Conservation (phyloP, 306 rosid species). For the Vigna reflexopilosa region DNA sequence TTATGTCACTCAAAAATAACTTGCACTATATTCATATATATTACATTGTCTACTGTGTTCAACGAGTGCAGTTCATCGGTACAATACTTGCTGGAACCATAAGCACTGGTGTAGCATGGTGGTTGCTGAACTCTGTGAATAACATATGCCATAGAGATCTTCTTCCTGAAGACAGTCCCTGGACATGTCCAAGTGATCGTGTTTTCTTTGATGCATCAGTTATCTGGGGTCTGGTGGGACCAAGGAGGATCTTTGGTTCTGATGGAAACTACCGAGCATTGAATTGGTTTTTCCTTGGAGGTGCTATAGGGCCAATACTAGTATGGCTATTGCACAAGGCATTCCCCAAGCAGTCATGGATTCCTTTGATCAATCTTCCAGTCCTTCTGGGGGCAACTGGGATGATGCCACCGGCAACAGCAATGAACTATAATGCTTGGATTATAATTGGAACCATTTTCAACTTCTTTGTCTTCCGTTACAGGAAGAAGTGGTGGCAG, state of each 20-base stretch:
- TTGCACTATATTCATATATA: neutral
- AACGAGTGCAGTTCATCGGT: slow-evolving; percentile 57
- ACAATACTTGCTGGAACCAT: slow-evolving; percentile 69
- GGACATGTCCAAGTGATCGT: slow-evolving; percentile 75
- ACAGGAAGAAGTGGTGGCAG: slow-evolving; percentile 82
- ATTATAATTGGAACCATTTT: slow-evolving; percentile 66
- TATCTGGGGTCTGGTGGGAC: slow-evolving; percentile 85
- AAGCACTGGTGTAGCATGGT: slow-evolving; percentile 69
- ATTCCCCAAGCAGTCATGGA: slow-evolving; percentile 73
- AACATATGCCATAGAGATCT: slow-evolving; percentile 56
- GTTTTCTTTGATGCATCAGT: slow-evolving; percentile 85
- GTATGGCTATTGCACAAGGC: slow-evolving; percentile 66
- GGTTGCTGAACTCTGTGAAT: slow-evolving; percentile 57
- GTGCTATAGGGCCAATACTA: slow-evolving; percentile 68
- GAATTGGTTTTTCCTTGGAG: slow-evolving; percentile 88
- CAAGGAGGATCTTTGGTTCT: slow-evolving; percentile 64
- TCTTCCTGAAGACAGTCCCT: slow-evolving; percentile 66
- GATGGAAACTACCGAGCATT: slow-evolving; percentile 60
- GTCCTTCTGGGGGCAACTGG: slow-evolving; percentile 78
- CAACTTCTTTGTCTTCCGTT: slow-evolving; percentile 71
- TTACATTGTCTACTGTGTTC: neutral
- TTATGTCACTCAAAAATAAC: neutral
- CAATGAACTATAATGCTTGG: slow-evolving; percentile 82
- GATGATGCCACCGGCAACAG: slow-evolving; percentile 76
- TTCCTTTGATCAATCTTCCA: slow-evolving; percentile 79